Conservation (phyloP, 176 grass and related monocot species). For the Eragrostis nindensis region DNA sequence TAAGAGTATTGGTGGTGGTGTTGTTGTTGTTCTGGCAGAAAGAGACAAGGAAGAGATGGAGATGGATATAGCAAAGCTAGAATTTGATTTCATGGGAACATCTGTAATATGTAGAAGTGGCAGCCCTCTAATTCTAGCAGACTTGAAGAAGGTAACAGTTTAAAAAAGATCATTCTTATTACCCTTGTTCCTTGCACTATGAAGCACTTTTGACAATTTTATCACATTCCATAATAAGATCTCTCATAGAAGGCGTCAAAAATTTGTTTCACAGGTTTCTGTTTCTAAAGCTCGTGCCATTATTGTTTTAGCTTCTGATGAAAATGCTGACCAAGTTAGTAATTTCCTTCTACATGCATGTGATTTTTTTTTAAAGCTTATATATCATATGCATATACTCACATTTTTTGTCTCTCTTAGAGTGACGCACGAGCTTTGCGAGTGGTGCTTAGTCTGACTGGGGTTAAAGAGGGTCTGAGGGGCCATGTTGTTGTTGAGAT, state of each 20-base stretch:
- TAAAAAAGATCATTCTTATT: constrained; percentile 25
- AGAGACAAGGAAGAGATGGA: constrained; percentile 99
- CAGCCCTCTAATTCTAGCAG: constrained; percentile 92
- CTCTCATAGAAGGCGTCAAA: constrained; percentile 32
- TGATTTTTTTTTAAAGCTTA: constrained; percentile 20
- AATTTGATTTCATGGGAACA: constrained; percentile 99
- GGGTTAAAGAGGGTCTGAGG: constrained; percentile 93
- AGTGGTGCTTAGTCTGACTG: constrained; percentile 87
- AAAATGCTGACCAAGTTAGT: constrained; percentile 99
- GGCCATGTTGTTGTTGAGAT: constrained; percentile 97
- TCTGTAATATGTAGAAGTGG: constrained; percentile 97
- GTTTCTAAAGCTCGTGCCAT: constrained; percentile 96
- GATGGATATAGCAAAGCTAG: constrained; percentile 93
- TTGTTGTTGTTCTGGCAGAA: constrained; percentile 97
- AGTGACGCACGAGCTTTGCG: constrained; percentile 96
- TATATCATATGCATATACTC: constrained; percentile 29
- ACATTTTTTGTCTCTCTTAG: constrained; percentile 45
- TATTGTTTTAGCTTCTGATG: constrained; percentile 98
- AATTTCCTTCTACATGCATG: constrained; percentile 20
- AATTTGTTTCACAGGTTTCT: constrained; percentile 64
- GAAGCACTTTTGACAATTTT: background rate
- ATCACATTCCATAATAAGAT: constrained; percentile 37
- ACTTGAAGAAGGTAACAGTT: constrained; percentile 78
- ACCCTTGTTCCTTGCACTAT: background rate
- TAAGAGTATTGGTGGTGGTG: constrained; percentile 97